Evolutionary conservation across 495 filamentous ascomycete genomes (phyloP), one percentile per base, ranked within the genome.

Genomic region (Lasiosphaeria miniovina): DNA sequence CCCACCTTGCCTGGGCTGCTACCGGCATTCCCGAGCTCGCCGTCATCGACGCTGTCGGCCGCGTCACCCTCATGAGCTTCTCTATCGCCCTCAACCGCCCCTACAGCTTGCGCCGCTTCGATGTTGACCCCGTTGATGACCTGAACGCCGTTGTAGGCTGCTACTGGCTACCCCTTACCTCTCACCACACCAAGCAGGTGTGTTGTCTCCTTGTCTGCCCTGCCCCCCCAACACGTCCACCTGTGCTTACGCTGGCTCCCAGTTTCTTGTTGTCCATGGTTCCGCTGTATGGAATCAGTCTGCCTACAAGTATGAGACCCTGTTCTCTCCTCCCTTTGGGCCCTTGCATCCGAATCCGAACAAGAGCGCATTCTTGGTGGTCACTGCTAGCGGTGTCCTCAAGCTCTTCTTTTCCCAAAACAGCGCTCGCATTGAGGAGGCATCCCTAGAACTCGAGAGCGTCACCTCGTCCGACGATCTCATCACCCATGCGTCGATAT

Each of bases 1-100:
- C 85, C 12, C 90, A 96, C 77, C 69, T 97, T n/a, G 85, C 80
- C 45, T 97, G 91, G 89, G 89, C 86, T 55, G 82, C 88, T 48
- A 77, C 80, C 3, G 85, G 84, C 14, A 69, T 57, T 40, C 82
- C 82, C 15, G 91, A 96, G 52, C 77, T 97, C 53, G 91, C 90
- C 1, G 82, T 90, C 15, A 76, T 90, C 57, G 90, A 97, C 72
- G 78, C 80, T 46, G 78, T 83, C 36, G 92, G 92, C 53, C 85
- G 88, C 57, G 77, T 95, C 31, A 82, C 84, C 38, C 85, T 95
- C 54, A 80, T 88, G 63, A 81, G 73, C 36, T 80, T 88, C 54
- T 67, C 70, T 49, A 79, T 86, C 59, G 80, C 83, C 15, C 68
- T 95, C 53, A 93, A 93, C 65, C 84, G 84, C 36, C 80, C 90